Evolutionary conservation across 2,329 filamentous ascomycete species (phyloP).

Genomic region (Fusarium albidum): DNA sequence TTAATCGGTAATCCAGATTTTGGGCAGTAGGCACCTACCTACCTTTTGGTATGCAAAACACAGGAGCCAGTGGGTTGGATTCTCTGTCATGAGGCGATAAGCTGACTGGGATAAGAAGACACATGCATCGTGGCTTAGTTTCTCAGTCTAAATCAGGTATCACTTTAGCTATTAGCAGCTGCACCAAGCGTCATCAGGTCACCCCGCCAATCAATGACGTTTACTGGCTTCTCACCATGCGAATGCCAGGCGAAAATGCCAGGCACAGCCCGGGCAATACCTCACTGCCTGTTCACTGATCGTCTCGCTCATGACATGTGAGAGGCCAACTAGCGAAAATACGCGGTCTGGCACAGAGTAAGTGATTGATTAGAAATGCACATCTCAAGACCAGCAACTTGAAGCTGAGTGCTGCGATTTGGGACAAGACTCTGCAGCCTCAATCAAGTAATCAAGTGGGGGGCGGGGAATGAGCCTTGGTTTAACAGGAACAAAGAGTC

Average conservation of each 20-base stretch:
- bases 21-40: too few species aligned
- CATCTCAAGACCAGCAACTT: neutral
- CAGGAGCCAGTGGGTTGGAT: too few species aligned
- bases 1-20: too few species aligned
- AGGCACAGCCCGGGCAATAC: conserved; percentile 13
- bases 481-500: too few species aligned
- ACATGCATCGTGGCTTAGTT: neutral
- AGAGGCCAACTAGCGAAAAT: neutral
- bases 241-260: conserved; percentile 9
- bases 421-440: too few species aligned
- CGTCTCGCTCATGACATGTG: neutral
- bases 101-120: neutral
- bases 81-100: conserved; percentile 25
- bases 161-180: conserved; percentile 13
- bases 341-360: conserved; percentile 11
- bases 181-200: conserved; percentile 34
- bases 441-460: too few species aligned
- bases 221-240: conserved; percentile 24
- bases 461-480: too few species aligned
- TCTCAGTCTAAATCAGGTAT: neutral
- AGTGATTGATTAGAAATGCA: neutral
- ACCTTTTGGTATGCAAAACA: too few species aligned
- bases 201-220: conserved; percentile 46
- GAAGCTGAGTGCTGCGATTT: neutral
- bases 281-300: conserved; percentile 10